Base-by-base conservation (phyloP, 2,329 filamentous ascomycete species). In the Hypoxylon sp. region DNA sequence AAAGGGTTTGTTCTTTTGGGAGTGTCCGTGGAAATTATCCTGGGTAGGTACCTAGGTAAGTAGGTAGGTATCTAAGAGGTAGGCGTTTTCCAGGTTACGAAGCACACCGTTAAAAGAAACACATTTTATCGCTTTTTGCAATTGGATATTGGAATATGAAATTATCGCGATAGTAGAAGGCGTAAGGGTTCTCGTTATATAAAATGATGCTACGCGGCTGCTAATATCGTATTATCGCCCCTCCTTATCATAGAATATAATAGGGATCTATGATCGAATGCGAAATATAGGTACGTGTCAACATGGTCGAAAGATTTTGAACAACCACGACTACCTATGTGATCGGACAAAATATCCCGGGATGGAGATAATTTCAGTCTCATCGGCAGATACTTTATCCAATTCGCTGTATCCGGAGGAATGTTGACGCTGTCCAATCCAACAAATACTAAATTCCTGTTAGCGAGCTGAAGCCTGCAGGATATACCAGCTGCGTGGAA, bases 301-400 rank as follows among this genome's bases (percentile, higher is more conserved):
- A 13, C 11, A 13, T 29, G 10, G 42, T 29, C 50, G 42, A 24
- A 19, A 32, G 24, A 24, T 32, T n/a, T 8, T 44, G 32, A 37
- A 10, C 17, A n/a, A 27, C 24, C 3, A 21, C 35, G 17, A 21
- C 13, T 19, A 46, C 7, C 47, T 8, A 29, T 32, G 10, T 27
- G 1, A 5, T 7, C 51, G 52, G 57, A 65, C 44, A 17, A 60
- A 66, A 52, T 24, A 35, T 8, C 39, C 51, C 66, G 29, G 8
- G 19, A 29, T 10, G 19, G 21, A 11, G 21, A 17, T 39, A 13
- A 48, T 29, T 31, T n/a, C 13, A 27, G 11, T 21, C 13, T 31
- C 27, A 21, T 62, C 21, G 11, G 31, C 15, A n/a, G 24, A 54
- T 29, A 21, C 7, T 6, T 24, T n/a, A 35, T 57, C 3, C 42